Conservation (phyloP, 257 asterid genomes). For the Voacanga thouarsii region DNA sequence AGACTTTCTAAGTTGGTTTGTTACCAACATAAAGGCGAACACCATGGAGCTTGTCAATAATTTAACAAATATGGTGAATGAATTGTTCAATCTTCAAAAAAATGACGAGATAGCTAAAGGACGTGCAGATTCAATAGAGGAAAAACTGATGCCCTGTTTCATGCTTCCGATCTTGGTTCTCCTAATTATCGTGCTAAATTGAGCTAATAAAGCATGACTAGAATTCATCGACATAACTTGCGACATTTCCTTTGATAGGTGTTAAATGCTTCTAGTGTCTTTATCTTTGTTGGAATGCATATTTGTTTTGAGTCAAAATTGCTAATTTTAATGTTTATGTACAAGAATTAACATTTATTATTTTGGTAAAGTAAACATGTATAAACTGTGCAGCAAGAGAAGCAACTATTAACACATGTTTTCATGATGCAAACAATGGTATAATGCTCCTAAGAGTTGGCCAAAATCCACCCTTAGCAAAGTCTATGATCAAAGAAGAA, state of each 20-base stretch:
- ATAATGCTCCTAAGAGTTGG: no score
- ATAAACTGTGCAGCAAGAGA: no score
- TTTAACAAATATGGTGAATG: conserved; percentile 39
- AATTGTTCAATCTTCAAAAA: conserved; percentile 25
- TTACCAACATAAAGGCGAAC: conserved; percentile 36
- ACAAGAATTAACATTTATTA: no score
- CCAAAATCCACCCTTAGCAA: no score
- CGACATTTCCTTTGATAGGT: background rate
- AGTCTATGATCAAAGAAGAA: no score
- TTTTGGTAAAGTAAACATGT: background rate
- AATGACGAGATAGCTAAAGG: conserved; percentile 18
- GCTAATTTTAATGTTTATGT: no score
- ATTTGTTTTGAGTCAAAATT: background rate
- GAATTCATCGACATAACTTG: conserved; percentile 43
- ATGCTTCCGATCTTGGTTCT: conserved; percentile 56
- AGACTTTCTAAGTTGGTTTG: conserved; percentile 41
- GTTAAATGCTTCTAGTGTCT: background rate
- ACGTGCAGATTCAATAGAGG: conserved; percentile 26
- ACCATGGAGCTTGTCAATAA: conserved; percentile 41
- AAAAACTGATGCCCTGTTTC: conserved; percentile 49
- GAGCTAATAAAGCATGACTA: conserved; percentile 41
- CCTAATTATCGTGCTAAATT: conserved; percentile 49
- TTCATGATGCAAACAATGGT: no score
- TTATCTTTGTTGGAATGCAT: background rate
- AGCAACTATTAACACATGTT: no score